Percentiles rank a stretch among this genome's conserved stretches.
These are phyloP conservation scores for Ilex paraguariensis DNA, from an alignment of 305 asterid species.

Conservation along the genomic window DNA sequence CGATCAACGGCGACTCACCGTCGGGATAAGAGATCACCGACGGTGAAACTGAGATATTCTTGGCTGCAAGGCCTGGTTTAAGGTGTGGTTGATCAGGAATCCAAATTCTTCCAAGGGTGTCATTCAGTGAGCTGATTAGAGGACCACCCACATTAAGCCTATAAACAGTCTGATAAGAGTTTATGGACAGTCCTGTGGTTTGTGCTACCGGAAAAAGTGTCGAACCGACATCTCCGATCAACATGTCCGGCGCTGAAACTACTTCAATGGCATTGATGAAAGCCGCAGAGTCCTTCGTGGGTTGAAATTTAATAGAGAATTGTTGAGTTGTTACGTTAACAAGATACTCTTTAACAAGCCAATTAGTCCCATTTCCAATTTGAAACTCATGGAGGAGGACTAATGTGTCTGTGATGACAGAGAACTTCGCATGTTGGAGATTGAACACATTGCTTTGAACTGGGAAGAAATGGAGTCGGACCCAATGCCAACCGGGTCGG, in stretches of 20 bases:
- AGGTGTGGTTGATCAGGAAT: conserved; percentile 49
- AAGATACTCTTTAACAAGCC: conserved; percentile 45
- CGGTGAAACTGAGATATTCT: conserved; percentile 39
- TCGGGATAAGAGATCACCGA: conserved; percentile 57
- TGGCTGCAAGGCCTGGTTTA: conserved; percentile 42
- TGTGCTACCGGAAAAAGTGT: conserved; percentile 57
- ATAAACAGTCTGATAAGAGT: conserved; percentile 58
- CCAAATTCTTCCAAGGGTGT: conserved; percentile 77
- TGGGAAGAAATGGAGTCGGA: conserved; percentile 74
- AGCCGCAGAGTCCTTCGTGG: conserved; percentile 51
- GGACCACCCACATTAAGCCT: conserved; percentile 84
- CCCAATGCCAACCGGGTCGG: conserved; percentile 90
- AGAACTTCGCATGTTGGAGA: conserved; percentile 44
- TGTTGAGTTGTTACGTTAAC: conserved; percentile 66
- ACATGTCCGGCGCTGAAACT: conserved; percentile 71
- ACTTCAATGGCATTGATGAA: conserved; percentile 74
- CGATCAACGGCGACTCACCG: conserved; percentile 78
- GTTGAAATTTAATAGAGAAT: conserved; percentile 44
- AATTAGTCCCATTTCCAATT: conserved; percentile 14
- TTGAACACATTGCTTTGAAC: conserved; percentile 35
- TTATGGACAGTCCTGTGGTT: conserved; percentile 34
- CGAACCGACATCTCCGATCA: conserved; percentile 48
- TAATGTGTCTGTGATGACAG: conserved; percentile 45
- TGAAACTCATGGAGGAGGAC: conserved; percentile 52
- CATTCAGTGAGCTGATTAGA: conserved; percentile 45